Evolutionary conservation across 2,329 filamentous ascomycete species (phyloP).

Genomic region (Thelonectria olida): DNA sequence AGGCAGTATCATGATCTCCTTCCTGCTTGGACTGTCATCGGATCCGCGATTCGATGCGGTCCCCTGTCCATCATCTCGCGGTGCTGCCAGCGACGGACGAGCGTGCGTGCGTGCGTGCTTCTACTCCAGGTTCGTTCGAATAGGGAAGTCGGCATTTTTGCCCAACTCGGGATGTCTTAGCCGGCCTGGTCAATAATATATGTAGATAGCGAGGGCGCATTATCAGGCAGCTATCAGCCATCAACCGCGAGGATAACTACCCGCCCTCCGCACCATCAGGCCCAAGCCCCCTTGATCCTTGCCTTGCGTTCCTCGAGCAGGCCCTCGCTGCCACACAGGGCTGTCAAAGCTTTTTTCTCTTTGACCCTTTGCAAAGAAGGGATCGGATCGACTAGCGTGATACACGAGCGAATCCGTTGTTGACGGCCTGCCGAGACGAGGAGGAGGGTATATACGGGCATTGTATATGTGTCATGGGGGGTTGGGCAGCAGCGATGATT

Average conservation of each 20-base stretch:
- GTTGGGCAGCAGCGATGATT: conserved; percentile 8
- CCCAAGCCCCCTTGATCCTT: conserved; percentile 1
- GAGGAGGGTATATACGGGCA: conserved; percentile 7
- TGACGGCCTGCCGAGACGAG: conserved; percentile 8
- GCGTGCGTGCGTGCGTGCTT: too few relatives aligned
- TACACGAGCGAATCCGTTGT: conserved; percentile 6
- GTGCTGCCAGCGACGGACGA: too few relatives aligned
- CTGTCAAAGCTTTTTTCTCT: conserved; percentile 9
- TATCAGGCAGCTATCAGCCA: neutral
- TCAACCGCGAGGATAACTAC: neutral
- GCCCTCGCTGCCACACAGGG: conserved; percentile 1
- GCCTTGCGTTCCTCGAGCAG: neutral
- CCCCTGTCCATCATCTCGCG: neutral
- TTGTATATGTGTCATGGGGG: conserved; percentile 4
- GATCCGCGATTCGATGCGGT: conserved; percentile 13
- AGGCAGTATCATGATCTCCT: neutral
- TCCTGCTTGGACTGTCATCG: neutral
- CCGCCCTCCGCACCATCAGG: conserved; percentile 1
- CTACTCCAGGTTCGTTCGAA: neutral
- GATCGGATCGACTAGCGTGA: conserved; percentile 17
- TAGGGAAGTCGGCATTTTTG: neutral
- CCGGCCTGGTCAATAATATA: neutral
- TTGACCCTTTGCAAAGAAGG: neutral
- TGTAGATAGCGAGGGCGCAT: conserved; percentile 3
- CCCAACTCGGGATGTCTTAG: neutral